Conservation (phyloP, 139 green algal species). For the Edaphochlamys debaryana region DNA sequence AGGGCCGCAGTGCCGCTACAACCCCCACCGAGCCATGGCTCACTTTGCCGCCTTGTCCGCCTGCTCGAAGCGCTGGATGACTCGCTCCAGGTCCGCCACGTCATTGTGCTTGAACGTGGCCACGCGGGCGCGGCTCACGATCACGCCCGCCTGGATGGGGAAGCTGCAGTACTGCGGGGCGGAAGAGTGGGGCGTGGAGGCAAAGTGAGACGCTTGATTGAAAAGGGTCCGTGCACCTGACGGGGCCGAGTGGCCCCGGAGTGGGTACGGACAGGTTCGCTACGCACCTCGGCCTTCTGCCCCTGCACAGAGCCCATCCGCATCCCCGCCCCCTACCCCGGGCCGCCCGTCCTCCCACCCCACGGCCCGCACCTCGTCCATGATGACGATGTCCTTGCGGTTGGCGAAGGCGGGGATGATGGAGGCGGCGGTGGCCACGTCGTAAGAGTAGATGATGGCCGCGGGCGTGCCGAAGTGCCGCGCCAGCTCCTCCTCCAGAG, state of each 20-base stretch:
- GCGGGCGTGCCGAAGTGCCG: constrained; percentile 86
- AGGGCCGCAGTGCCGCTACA: not conserved
- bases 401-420: constrained; percentile 96
- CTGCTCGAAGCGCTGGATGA: constrained; percentile 74
- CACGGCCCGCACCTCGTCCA: no score
- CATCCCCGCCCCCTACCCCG: no score
- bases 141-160: constrained; percentile 83
- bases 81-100: constrained; percentile 82
- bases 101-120: constrained; percentile 96
- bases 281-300: no score
- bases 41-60: constrained; percentile 47
- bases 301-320: no score
- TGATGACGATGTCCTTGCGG: constrained; percentile 89
- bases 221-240: not conserved
- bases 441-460: constrained; percentile 95
- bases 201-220: no score
- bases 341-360: no score
- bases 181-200: not conserved
- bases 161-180: constrained; percentile 61
- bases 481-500: constrained; percentile 70
- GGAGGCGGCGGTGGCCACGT: constrained; percentile 89
- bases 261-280: no score
- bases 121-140: constrained; percentile 79
- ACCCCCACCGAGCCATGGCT: not conserved
- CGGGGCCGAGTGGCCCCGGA: no score